These are phyloP conservation scores for Chalaropsis thielavioides DNA, from an alignment of 2,329 filamentous ascomycete species.

Conservation along the genomic window DNA sequence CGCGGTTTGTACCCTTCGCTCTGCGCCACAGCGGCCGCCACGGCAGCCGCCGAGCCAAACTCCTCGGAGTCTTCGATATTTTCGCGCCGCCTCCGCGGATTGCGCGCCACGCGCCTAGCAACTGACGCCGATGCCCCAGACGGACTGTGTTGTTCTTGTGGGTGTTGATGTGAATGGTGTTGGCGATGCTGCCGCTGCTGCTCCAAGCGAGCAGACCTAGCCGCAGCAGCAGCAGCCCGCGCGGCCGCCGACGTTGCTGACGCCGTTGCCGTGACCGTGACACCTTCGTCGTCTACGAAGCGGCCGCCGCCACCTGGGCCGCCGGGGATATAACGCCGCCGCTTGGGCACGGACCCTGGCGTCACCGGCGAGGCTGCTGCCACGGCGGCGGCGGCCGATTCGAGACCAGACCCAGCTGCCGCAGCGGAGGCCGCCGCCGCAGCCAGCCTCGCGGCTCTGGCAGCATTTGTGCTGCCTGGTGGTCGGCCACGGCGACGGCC, in stretches of 20 bases:
- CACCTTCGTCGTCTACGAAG: slow-evolving; percentile 57
- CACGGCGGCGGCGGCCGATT: slow-evolving; percentile 25
- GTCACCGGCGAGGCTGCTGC: slow-evolving; percentile 23
- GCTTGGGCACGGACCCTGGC: slow-evolving; percentile 53
- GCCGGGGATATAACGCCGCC: slow-evolving; percentile 67
- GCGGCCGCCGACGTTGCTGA: not conserved
- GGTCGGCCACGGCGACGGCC: slow-evolving; percentile 36
- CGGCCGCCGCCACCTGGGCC: slow-evolving; percentile 74
- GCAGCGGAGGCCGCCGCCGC: slow-evolving; percentile 22
- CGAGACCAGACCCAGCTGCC: slow-evolving; percentile 25
- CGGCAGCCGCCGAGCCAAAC: slow-evolving; percentile 77
- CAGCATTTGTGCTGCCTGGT: slow-evolving; percentile 30
- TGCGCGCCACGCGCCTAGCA: slow-evolving; percentile 41
- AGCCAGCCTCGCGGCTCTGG: slow-evolving; percentile 28
- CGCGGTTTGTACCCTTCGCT: slow-evolving; percentile 94
- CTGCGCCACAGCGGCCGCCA: slow-evolving; percentile 74
- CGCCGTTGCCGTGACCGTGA: not conserved
- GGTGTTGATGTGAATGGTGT: slow-evolving; percentile 23
- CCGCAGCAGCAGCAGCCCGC: slow-evolving; percentile 26
- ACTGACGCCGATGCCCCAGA: slow-evolving; percentile 24
- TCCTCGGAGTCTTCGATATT: slow-evolving; percentile 47
- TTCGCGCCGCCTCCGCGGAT: slow-evolving; percentile 38
- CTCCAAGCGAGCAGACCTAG: not conserved
- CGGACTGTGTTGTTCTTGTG: slow-evolving; percentile 24
- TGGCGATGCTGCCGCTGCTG: not conserved